Conservation (phyloP, 768 basidiomycete species). For the Suillus weaverae region DNA sequence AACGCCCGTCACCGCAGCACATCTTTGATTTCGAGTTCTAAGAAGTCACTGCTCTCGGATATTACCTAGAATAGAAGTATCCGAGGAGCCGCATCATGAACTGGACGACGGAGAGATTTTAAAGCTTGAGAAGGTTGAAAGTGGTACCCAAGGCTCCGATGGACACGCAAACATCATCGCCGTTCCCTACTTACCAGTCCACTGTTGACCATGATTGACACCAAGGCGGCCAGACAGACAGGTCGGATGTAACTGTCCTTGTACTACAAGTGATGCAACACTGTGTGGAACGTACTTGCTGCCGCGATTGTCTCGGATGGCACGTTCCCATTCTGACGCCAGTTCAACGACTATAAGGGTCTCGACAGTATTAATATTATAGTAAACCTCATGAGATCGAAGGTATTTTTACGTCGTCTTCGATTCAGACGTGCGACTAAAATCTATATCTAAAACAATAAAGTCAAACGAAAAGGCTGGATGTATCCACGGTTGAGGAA, state of each 20-base stretch:
- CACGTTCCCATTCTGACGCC: background rate
- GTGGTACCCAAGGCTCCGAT: background rate
- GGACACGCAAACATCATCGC: background rate
- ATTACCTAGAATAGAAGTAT: background rate
- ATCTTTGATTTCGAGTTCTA: background rate
- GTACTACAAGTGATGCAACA: background rate
- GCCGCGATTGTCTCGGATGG: background rate
- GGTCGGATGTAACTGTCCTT: background rate
- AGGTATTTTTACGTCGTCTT: background rate
- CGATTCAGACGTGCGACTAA: background rate
- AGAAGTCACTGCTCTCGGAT: background rate
- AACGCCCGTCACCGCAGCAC: background rate
- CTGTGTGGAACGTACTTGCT: background rate
- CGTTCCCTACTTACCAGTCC: background rate
- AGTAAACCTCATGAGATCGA: background rate
- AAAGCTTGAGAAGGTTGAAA: background rate
- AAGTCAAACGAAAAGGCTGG: background rate
- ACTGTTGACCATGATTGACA: background rate
- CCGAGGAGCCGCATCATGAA: background rate
- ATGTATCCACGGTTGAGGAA: background rate
- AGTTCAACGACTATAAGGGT: background rate
- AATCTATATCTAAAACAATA: background rate
- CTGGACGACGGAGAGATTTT: background rate
- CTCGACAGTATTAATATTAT: background rate
- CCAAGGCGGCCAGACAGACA: background rate